Evolutionary conservation across 768 basidiomycete genomes (phyloP).

Genomic region (Lyophyllum semitale): DNA sequence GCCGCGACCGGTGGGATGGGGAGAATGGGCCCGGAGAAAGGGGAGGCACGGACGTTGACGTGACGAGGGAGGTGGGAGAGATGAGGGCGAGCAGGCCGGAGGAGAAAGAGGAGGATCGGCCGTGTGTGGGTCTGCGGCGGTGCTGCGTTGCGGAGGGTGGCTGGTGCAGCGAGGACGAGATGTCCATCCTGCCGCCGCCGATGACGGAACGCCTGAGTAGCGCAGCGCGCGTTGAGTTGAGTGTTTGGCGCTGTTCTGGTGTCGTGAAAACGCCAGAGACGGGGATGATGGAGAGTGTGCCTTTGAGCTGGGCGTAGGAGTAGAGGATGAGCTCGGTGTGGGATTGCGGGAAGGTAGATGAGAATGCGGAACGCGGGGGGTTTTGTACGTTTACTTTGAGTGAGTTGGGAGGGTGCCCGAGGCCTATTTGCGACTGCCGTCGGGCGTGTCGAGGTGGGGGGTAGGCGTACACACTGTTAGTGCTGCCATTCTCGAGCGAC

Average conservation of each 20-base stretch:
- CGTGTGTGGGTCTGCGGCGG: conserved; percentile 38
- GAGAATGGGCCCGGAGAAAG: conserved; percentile 8
- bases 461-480: conserved; percentile 35
- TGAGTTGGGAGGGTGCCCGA: conserved; percentile 46
- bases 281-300: conserved; percentile 63
- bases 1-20: conserved; percentile 1
- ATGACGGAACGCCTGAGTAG: conserved; percentile 51
- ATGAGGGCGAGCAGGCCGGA: conserved; percentile 53
- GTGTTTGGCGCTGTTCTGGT: conserved; percentile 44
- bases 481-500: conserved; percentile 18
- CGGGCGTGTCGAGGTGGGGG: conserved; percentile 32
- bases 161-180: conserved; percentile 47
- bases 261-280: conserved; percentile 35
- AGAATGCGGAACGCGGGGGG: conserved; percentile 40
- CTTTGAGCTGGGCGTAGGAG: conserved; percentile 80
- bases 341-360: conserved; percentile 45
- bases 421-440: conserved; percentile 41
- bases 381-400: conserved; percentile 16
- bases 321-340: conserved; percentile 77
- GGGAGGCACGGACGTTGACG: conserved; percentile 16
- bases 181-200: conserved; percentile 83
- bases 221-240: conserved; percentile 49
- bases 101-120: conserved; percentile 53
- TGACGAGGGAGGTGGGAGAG: conserved; percentile 36
- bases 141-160: conserved; percentile 20